These are phyloP conservation scores for Anthracocystis walkeri DNA, from an alignment of 1,284 basidiomycete genomes.

Conservation along the genomic window DNA sequence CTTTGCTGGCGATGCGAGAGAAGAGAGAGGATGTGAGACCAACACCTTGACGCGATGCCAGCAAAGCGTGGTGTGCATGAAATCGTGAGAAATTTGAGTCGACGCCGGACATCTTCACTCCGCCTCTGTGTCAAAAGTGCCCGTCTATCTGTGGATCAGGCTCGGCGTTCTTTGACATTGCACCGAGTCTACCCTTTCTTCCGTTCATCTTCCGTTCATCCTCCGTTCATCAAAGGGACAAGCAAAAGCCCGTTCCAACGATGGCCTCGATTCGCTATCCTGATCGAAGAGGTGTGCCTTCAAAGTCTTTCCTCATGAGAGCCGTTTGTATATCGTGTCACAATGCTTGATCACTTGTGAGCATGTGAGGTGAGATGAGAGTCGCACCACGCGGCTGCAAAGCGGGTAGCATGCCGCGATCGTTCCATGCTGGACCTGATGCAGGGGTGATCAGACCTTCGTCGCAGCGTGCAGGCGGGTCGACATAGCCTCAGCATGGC, in stretches of 20 bases:
- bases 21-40: not conserved
- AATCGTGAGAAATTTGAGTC: constrained; percentile 3
- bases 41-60: constrained; percentile 7
- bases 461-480: not conserved
- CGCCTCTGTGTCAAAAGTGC: not conserved
- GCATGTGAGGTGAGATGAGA: no score
- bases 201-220: no score
- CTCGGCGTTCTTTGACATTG: not conserved
- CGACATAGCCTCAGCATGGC: not conserved
- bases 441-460: not conserved
- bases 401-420: not conserved
- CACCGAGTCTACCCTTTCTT: no score
- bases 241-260: not conserved
- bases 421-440: not conserved
- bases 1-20: constrained; percentile 1
- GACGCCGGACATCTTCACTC: not conserved
- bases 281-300: no score
- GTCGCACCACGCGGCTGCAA: no score
- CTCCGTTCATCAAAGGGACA: no score
- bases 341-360: no score
- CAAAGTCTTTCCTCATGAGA: no score
- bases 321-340: no score
- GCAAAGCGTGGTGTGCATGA: constrained; percentile 7
- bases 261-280: no score
- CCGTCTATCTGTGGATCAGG: not conserved